A percentile compares a stretch with the other conserved stretches of the same genome.
Evolutionary conservation across 2,329 filamentous ascomycete species (phyloP).

Genomic region (Aspergillus sp.): DNA sequence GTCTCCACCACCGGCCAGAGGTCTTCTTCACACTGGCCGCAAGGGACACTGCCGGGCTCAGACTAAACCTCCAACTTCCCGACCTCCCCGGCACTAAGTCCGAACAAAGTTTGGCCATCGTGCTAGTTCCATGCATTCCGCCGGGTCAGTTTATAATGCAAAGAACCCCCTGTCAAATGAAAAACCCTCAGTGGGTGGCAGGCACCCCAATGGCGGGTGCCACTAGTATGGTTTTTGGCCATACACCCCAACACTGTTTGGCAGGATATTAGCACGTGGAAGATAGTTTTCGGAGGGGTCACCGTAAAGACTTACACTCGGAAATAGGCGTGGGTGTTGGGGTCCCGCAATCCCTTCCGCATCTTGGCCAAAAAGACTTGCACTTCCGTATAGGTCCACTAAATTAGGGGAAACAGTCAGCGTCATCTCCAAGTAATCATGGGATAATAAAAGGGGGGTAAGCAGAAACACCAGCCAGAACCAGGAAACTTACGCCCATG

Average conservation of each 20-base stretch:
- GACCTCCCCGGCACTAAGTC: constrained; percentile 5
- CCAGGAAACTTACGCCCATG: constrained; percentile 22
- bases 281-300: not conserved
- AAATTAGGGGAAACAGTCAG: not conserved
- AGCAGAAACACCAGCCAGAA: no score
- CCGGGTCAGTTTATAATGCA: not conserved
- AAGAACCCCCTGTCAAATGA: not conserved
- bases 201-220: not conserved
- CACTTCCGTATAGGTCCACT: constrained; percentile 23
- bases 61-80: constrained; percentile 1
- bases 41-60: not conserved
- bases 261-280: no score
- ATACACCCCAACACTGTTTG: constrained; percentile 13
- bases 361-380: constrained; percentile 22
- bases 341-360: constrained; percentile 20
- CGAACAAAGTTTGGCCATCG: not conserved
- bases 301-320: constrained; percentile 16
- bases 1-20: not conserved
- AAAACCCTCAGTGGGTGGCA: not conserved
- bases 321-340: constrained; percentile 20
- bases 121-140: not conserved
- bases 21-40: not conserved
- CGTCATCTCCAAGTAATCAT: not conserved
- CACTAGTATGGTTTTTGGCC: constrained; percentile 14
- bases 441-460: not conserved